phyloP scores from a whole-genome alignment of 2,329 filamentous ascomycete genomes.

The Fusarium papillatum region DNA sequence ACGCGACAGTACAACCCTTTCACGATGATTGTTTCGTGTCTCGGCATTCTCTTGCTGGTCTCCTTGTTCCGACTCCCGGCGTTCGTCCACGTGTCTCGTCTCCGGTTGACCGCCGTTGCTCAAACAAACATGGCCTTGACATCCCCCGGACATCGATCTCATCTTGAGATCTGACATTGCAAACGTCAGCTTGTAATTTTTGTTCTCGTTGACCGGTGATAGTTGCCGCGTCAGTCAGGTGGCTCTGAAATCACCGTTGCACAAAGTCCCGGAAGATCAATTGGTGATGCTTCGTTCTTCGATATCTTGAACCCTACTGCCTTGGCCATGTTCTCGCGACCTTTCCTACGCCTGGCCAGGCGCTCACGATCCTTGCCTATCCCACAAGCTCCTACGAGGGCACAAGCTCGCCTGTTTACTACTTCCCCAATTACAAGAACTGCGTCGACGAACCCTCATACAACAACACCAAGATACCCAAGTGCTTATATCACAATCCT shows the following conservation, averaged over 20 bases:
- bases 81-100: constrained; percentile 26
- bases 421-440: constrained; percentile 10
- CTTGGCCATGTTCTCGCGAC: constrained; percentile 32
- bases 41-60: constrained; percentile 29
- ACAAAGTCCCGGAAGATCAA: neutral
- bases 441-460: neutral
- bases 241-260: neutral
- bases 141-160: constrained; percentile 14
- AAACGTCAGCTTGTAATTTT: constrained; percentile 23
- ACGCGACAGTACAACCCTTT: constrained; percentile 15
- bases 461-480: constrained; percentile 12
- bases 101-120: constrained; percentile 32
- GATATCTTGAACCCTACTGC: neutral
- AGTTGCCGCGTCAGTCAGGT: neutral
- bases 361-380: constrained; percentile 15
- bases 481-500: constrained; percentile 11
- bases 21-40: constrained; percentile 32
- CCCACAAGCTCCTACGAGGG: constrained; percentile 14
- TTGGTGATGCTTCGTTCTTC: constrained; percentile 22
- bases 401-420: constrained; percentile 27
- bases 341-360: constrained; percentile 28
- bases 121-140: constrained; percentile 14
- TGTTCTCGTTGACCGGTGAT: neutral
- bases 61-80: constrained; percentile 4
- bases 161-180: constrained; percentile 11